These are phyloP conservation scores for Candida loeiensis DNA, from an alignment of 805 yeast species.

Conservation along the genomic window DNA sequence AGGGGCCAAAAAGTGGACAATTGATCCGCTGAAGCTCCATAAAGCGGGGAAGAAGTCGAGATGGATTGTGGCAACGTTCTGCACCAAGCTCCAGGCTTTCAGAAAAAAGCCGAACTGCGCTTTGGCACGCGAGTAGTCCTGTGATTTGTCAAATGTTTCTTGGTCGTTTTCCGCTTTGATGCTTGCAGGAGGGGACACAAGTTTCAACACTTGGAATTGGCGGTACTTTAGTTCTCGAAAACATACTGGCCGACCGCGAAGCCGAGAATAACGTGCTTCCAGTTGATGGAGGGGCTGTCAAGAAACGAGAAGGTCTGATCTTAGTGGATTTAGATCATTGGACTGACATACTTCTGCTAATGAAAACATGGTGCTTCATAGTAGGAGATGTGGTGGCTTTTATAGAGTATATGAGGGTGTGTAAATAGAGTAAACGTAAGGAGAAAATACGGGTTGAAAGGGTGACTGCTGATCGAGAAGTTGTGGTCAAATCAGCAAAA, in stretches of 20 bases:
- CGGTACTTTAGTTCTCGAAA: conserved; percentile 75
- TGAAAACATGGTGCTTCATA: conserved; percentile 24
- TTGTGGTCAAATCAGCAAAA: too few species aligned
- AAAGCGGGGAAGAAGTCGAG: conserved; percentile 47
- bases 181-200: conserved; percentile 59
- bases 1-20: conserved; percentile 53
- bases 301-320: conserved; percentile 45
- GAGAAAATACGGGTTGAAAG: too few species aligned
- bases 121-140: conserved; percentile 76
- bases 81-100: conserved; percentile 47
- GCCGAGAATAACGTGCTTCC: conserved; percentile 75
- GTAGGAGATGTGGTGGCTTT: too few species aligned
- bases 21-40: conserved; percentile 50
- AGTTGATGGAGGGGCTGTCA: conserved; percentile 68
- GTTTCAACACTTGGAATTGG: conserved; percentile 65
- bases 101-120: conserved; percentile 61
- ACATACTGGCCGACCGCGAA: conserved; percentile 70
- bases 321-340: conserved; percentile 1
- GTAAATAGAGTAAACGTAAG: too few species aligned
- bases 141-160: conserved; percentile 73
- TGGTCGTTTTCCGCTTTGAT: conserved; percentile 64
- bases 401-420: too few species aligned
- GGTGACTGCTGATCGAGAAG: too few species aligned
- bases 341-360: conserved; percentile 23
- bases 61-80: conserved; percentile 56